phyloP scores from a whole-genome alignment of 192 early-diverging fungal species.

The Blastocladiella britannica region DNA sequence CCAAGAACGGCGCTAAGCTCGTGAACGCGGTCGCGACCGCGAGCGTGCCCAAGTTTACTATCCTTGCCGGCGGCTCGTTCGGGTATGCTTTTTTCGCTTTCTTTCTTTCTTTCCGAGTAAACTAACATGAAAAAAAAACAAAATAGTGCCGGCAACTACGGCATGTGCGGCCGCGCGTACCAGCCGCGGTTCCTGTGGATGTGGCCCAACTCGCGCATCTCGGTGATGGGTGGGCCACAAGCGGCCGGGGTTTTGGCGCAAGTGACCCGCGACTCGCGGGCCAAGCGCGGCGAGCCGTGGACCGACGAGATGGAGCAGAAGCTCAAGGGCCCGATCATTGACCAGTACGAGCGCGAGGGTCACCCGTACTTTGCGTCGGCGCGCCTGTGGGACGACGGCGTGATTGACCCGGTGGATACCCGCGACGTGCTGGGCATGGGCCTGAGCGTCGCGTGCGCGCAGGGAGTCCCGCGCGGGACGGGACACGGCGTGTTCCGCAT shows the following conservation, averaged over 20 bases:
- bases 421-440: constrained; percentile 68
- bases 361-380: constrained; percentile 87
- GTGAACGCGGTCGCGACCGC: constrained; percentile 87
- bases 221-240: constrained; percentile 96
- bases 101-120: no score
- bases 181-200: constrained; percentile 86
- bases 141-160: constrained; percentile 69
- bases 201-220: constrained; percentile 85
- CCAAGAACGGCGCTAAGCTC: constrained; percentile 92
- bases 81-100: constrained; percentile 13
- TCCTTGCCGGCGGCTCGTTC: constrained; percentile 53
- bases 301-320: constrained; percentile 46
- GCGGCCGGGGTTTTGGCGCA: constrained; percentile 77
- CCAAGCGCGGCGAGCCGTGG: constrained; percentile 57
- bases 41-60: constrained; percentile 80
- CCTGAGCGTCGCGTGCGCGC: constrained; percentile 56
- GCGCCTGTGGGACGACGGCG: constrained; percentile 84
- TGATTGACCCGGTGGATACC: constrained; percentile 74
- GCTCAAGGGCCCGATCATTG: constrained; percentile 67
- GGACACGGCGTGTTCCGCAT: constrained; percentile 90
- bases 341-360: constrained; percentile 72
- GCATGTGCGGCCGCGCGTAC: constrained; percentile 92
- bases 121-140: no score
- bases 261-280: constrained; percentile 61
- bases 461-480: constrained; percentile 43